Conservation (phyloP, 1,139 yeast genomes). For the Arxiozyma bovina region DNA sequence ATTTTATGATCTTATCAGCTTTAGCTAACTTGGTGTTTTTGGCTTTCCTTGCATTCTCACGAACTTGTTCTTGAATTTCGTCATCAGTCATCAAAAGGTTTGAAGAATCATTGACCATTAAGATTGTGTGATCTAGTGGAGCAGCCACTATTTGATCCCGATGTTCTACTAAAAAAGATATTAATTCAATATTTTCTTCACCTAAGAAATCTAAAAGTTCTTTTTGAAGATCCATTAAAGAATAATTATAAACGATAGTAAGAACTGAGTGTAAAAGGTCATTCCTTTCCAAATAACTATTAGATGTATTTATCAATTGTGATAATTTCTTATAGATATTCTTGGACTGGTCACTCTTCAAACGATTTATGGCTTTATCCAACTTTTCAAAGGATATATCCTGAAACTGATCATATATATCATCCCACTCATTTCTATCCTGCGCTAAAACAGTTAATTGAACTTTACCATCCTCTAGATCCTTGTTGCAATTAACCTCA, state of each 20-base stretch:
- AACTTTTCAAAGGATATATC: slow-evolving; percentile 30
- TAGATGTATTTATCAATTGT: slow-evolving; percentile 19
- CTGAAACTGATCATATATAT: slow-evolving; percentile 34
- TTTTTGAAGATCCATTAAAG: slow-evolving; percentile 41
- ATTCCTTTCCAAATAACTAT: slow-evolving; percentile 17
- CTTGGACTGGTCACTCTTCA: slow-evolving; percentile 32
- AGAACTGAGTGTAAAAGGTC: slow-evolving; percentile 28
- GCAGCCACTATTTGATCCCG: slow-evolving; percentile 32
- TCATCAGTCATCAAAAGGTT: slow-evolving; percentile 42
- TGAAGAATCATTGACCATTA: slow-evolving; percentile 10
- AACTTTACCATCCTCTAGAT: slow-evolving; percentile 18
- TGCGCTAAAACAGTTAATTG: slow-evolving; percentile 27
- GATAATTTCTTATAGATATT: slow-evolving; percentile 32
- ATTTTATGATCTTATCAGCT: slow-evolving; percentile 42
- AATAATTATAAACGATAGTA: slow-evolving; percentile 26
- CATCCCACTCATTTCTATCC: slow-evolving; percentile 32
- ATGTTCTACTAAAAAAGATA: slow-evolving; percentile 54
- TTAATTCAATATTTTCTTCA: slow-evolving; percentile 72
- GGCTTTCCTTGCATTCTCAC: slow-evolving; percentile 45
- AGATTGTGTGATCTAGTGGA: slow-evolving; percentile 17
- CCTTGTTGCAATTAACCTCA: slow-evolving; percentile 18
- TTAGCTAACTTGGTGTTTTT: slow-evolving; percentile 45
- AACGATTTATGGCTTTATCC: slow-evolving; percentile 21
- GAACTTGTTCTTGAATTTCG: slow-evolving; percentile 50
- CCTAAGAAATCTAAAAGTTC: slow-evolving; percentile 76